Evolutionary conservation across 805 yeast genomes (phyloP).

Genomic region (Pichia californica): DNA sequence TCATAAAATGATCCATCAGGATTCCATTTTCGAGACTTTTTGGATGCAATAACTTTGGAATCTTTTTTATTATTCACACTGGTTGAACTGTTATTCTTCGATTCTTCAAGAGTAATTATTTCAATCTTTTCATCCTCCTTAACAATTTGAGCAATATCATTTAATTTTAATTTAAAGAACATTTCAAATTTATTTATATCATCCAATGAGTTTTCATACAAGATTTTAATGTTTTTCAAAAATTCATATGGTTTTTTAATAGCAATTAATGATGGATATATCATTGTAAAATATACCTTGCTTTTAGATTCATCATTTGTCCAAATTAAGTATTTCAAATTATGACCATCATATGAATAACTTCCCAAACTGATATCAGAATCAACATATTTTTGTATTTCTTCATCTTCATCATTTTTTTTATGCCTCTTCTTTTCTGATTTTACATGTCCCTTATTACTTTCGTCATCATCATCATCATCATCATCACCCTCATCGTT

Average conservation of each 20-base stretch:
- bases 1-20: slow-evolving; percentile 54
- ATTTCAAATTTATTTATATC: slow-evolving; percentile 31
- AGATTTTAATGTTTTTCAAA: slow-evolving; percentile 18
- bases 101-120: neutral
- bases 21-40: slow-evolving; percentile 58
- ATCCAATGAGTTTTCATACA: slow-evolving; percentile 17
- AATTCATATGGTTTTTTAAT: slow-evolving; percentile 27
- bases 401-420: slow-evolving; percentile 18
- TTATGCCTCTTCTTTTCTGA: slow-evolving; percentile 10
- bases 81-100: neutral
- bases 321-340: slow-evolving; percentile 37
- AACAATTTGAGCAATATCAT: slow-evolving; percentile 19
- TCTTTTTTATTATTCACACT: slow-evolving; percentile 9
- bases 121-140: slow-evolving; percentile 6
- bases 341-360: slow-evolving; percentile 34
- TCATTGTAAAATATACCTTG: slow-evolving; percentile 35
- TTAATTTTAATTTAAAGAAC: slow-evolving; percentile 34
- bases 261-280: slow-evolving; percentile 33
- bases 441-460: neutral
- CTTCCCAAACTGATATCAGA: slow-evolving; percentile 21
- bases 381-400: slow-evolving; percentile 18
- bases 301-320: slow-evolving; percentile 31
- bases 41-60: slow-evolving; percentile 16
- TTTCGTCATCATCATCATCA: slow-evolving; percentile 2
- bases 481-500: slow-evolving; percentile 2